Evolutionary conservation across 352 stramenopile genomes (phyloP), one percentile per base, ranked within the genome.

Genomic region (Blastocystis hominis): DNA sequence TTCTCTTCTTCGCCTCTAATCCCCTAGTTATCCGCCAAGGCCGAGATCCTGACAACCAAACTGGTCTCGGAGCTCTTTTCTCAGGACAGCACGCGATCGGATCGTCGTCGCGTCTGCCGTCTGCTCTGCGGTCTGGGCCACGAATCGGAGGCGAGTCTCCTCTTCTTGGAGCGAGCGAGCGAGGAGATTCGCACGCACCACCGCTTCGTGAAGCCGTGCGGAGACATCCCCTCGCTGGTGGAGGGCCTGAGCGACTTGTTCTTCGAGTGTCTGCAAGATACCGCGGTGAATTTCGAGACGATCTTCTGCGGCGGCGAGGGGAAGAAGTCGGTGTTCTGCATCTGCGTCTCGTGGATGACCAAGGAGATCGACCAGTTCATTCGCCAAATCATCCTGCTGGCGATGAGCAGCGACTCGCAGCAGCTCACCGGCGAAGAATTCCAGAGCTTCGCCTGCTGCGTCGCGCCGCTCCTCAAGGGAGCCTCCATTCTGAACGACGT

Each of bases 221-320:
- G 72, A 3, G 72, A 84, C 38, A 64, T 84, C 15, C 72, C 72
- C 13, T 84, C 72, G 40, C 50, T 84, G 20, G 46, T 84, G 10
- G 46, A 40, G 44, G 72, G 72, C 7, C 72, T 84, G 34, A 42
- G 44, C 3, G 72, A 84, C 17, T 53, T 66, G 50, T 84, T 84
- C 50, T 84, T 84, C 40, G 72, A 84, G 56, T 84, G 72, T 68
- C 47, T 84, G 20, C 72, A 84, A 34, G 72, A 84, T 53, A 66
- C 72, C 0, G 72, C 54, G 36, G 72, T 84, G 1, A 84, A 84
- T 46, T 84, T 68, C 38, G 47, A 84, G n/a, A 40, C n/a, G 1
- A n/a, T 84, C 7, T 72, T 72, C 38, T 20, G 24, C 24, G 62
- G 20, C 0, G 30, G 40, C 20, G 62, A 40, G 9, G 24, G 24